Conservation (phyloP, 2,329 filamentous ascomycete species). For the Lojkania enalia region DNA sequence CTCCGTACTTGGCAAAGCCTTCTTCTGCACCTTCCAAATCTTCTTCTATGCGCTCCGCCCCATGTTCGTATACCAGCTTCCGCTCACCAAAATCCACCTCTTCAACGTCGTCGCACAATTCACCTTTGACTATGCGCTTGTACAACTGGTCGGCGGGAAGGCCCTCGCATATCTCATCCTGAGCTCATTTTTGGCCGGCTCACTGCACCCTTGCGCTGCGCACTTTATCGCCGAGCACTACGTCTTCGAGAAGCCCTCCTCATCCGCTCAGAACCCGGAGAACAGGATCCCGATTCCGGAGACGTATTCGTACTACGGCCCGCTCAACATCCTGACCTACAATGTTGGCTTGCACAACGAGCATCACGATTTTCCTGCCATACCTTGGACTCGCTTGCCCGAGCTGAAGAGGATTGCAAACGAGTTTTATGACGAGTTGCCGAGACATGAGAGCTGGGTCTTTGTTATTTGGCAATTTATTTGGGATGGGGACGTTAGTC, state of each 20-base stretch:
- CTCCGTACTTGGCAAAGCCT: slow-evolving; percentile 93
- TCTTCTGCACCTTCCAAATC: slow-evolving; percentile 99
- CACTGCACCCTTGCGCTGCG: slow-evolving; percentile 88
- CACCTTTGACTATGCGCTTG: slow-evolving; percentile 72
- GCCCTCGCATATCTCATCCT: slow-evolving; percentile 81
- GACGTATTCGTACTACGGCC: slow-evolving; percentile 96
- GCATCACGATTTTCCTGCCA: slow-evolving; percentile 96
- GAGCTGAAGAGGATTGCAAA: slow-evolving; percentile 76
- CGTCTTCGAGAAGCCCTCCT: slow-evolving; percentile 54
- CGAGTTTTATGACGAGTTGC: slow-evolving; percentile 90
- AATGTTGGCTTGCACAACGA: slow-evolving; percentile 98
- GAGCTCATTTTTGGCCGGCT: slow-evolving; percentile 91
- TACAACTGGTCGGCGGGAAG: slow-evolving; percentile 62
- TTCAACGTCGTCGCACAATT: slow-evolving; percentile 80
- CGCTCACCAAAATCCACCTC: slow-evolving; percentile 81
- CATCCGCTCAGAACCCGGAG: slow-evolving; percentile 59
- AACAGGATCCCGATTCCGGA: slow-evolving; percentile 68
- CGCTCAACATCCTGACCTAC: slow-evolving; percentile 89
- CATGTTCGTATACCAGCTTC: slow-evolving; percentile 89
- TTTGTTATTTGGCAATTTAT: slow-evolving; percentile 97
- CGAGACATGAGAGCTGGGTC: slow-evolving; percentile 86
- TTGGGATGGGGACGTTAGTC: slow-evolving; percentile 82
- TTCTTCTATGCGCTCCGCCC: slow-evolving; percentile 97
- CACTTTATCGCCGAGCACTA: slow-evolving; percentile 98
- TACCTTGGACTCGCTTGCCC: slow-evolving; percentile 89